These are phyloP conservation scores for Xerocomellus amylosporus DNA, from an alignment of 768 basidiomycete genomes.

Conservation along the genomic window DNA sequence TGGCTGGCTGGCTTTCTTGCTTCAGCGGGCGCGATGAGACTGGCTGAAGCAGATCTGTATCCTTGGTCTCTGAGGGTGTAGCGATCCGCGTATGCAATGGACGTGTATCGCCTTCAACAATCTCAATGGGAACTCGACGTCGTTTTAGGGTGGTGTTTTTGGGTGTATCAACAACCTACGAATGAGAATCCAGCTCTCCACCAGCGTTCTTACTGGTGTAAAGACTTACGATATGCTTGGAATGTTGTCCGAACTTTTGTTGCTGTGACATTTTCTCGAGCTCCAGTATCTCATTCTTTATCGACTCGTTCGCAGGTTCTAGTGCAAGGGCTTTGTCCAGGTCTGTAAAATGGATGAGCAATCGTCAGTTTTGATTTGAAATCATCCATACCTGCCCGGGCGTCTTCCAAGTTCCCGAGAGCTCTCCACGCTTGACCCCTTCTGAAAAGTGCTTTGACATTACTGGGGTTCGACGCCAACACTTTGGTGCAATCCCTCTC, in stretches of 20 bases:
- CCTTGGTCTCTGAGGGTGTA: conserved; percentile 4
- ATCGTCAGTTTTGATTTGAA: background rate
- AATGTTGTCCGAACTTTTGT: conserved; percentile 32
- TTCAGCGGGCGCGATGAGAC: conserved; percentile 38
- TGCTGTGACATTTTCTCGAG: conserved; percentile 40
- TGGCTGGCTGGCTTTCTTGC: conserved; percentile 15
- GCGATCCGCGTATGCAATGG: background rate
- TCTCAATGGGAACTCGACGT: conserved; percentile 62
- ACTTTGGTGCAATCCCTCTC: conserved; percentile 76
- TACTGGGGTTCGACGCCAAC: conserved; percentile 50
- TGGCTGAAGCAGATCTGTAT: conserved; percentile 34
- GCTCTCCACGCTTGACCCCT: conserved; percentile 69
- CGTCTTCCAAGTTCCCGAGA: conserved; percentile 53
- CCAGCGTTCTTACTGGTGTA: background rate
- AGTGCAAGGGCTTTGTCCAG: conserved; percentile 53
- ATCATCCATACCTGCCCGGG: conserved; percentile 50
- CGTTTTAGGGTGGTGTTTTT: conserved; percentile 35
- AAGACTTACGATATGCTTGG: conserved; percentile 30
- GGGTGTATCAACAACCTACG: conserved; percentile 4
- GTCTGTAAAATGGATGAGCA: conserved; percentile 43
- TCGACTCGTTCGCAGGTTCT: conserved; percentile 63
- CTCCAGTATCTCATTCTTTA: conserved; percentile 60
- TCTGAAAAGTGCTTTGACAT: conserved; percentile 79
- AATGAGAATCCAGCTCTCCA: conserved; percentile 8
- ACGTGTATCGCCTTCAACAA: conserved; percentile 41